phyloP scores from a whole-genome alignment of 2,329 filamentous ascomycete species.

The Aspergillus sp. region DNA sequence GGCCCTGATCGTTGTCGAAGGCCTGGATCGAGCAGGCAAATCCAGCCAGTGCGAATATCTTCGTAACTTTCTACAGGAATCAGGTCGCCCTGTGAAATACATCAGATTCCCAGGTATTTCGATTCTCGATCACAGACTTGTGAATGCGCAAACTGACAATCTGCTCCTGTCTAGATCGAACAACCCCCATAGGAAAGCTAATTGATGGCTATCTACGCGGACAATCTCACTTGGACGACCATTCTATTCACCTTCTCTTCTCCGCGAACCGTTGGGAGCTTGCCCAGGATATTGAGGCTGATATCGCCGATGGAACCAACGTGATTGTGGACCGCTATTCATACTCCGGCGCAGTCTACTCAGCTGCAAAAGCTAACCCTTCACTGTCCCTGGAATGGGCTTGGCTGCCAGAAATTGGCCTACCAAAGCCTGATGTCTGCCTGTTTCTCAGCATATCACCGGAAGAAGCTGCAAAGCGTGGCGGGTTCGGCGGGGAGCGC shows the following conservation, averaged over 20 bases:
- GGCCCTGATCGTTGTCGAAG: conserved; percentile 80
- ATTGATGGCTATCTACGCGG: conserved; percentile 81
- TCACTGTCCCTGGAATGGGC: conserved; percentile 74
- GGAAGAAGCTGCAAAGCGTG: conserved; percentile 68
- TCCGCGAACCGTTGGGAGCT: conserved; percentile 88
- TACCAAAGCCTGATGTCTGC: conserved; percentile 84
- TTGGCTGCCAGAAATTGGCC: conserved; percentile 76
- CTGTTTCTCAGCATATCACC: conserved; percentile 82
- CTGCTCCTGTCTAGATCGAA: conserved; percentile 62
- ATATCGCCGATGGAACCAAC: conserved; percentile 66
- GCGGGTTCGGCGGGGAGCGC: conserved; percentile 84
- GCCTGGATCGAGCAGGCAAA: conserved; percentile 86
- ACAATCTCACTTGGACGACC: conserved; percentile 73
- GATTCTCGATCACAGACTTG: not conserved
- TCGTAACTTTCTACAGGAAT: conserved; percentile 51
- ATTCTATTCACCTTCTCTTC: conserved; percentile 86
- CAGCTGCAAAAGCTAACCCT: conserved; percentile 78
- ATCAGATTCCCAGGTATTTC: conserved; percentile 65
- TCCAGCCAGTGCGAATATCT: conserved; percentile 81
- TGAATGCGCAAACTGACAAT: conserved; percentile 10
- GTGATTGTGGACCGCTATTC: conserved; percentile 92
- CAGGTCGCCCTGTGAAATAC: conserved; percentile 55
- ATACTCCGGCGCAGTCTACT: conserved; percentile 92
- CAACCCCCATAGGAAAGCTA: conserved; percentile 80
- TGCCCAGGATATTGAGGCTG: conserved; percentile 40